Percentiles rank a stretch among this genome's conserved stretches.
Evolutionary conservation across 768 basidiomycete species (phyloP).

Genomic region (Pleurotus citrinopileatus): DNA sequence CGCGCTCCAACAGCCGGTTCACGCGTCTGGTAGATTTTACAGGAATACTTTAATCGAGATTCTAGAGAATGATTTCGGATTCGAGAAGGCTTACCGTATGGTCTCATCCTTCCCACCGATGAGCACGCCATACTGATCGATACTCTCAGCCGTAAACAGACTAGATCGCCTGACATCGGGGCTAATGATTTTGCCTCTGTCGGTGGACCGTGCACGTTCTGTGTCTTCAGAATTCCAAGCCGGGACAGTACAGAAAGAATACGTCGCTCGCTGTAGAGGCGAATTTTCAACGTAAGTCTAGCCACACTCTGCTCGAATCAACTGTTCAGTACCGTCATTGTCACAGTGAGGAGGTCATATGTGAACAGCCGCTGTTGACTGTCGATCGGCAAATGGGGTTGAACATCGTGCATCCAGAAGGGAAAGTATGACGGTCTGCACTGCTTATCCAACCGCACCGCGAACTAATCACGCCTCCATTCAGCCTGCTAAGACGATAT

Average conservation of each 20-base stretch:
- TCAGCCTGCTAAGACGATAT: conserved; percentile 86
- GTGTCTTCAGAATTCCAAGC: conserved; percentile 81
- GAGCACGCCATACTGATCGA: conserved; percentile 10
- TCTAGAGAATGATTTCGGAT: conserved; percentile 79
- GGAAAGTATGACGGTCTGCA: conserved; percentile 58
- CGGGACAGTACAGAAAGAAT: conserved; percentile 86
- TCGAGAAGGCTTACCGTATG: conserved; percentile 81
- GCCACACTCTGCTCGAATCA: not conserved
- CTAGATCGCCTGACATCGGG: conserved; percentile 94
- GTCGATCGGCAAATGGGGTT: conserved; percentile 96
- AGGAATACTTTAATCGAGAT: conserved; percentile 88
- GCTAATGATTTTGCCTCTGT: conserved; percentile 88
- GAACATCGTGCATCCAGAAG: conserved; percentile 93
- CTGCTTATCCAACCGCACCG: not conserved
- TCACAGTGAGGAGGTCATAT: conserved; percentile 70
- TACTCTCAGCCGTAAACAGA: conserved; percentile 80
- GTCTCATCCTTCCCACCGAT: conserved; percentile 16
- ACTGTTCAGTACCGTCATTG: not conserved
- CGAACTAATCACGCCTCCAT: conserved; percentile 4
- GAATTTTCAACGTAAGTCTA: conserved; percentile 76
- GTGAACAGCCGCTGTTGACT: conserved; percentile 85
- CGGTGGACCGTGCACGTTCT: conserved; percentile 59
- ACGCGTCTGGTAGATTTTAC: conserved; percentile 88
- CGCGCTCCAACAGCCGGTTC: conserved; percentile 66
- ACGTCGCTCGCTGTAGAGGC: conserved; percentile 85